A percentile compares a stretch with the other conserved stretches of the same genome.
These are phyloP conservation scores for Pleurotus pulmonarius DNA, from an alignment of 768 basidiomycete genomes.

Conservation along the genomic window DNA sequence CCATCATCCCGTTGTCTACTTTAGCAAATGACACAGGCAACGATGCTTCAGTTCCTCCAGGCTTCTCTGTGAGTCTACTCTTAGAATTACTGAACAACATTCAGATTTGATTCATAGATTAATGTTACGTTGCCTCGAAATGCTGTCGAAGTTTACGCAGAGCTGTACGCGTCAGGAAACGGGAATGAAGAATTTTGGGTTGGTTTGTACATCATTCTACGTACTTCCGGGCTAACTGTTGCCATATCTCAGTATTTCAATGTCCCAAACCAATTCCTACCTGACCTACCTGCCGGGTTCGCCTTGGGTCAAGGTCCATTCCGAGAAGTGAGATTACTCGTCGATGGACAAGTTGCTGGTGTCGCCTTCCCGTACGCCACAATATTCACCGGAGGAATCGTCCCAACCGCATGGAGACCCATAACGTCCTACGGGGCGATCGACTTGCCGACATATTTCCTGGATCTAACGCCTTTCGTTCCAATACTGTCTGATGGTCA, in stretches of 20 bases:
- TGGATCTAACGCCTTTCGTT: constrained; percentile 77
- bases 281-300: constrained; percentile 44
- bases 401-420: constrained; percentile 70
- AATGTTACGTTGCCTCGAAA: constrained; percentile 71
- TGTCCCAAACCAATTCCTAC: constrained; percentile 54
- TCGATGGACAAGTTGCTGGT: constrained; percentile 45
- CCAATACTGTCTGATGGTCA: constrained; percentile 64
- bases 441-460: constrained; percentile 72
- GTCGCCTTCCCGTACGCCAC: constrained; percentile 50
- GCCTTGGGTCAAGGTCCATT: constrained; percentile 44
- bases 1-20: constrained; percentile 70
- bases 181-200: constrained; percentile 77
- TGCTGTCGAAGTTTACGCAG: constrained; percentile 62
- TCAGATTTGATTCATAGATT: constrained; percentile 32
- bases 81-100: not conserved
- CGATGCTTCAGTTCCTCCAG: constrained; percentile 70
- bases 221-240: not conserved
- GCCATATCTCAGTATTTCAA: constrained; percentile 58
- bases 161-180: constrained; percentile 65
- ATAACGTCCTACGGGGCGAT: constrained; percentile 76
- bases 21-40: constrained; percentile 60
- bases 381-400: constrained; percentile 75
- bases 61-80: constrained; percentile 52
- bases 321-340: constrained; percentile 43
- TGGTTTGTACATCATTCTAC: not conserved